A percentile compares a stretch with the other conserved stretches of the same genome.
These are phyloP conservation scores for Suaeda aralocaspica DNA, from an alignment of 148 eudicot species.

Conservation along the genomic window DNA sequence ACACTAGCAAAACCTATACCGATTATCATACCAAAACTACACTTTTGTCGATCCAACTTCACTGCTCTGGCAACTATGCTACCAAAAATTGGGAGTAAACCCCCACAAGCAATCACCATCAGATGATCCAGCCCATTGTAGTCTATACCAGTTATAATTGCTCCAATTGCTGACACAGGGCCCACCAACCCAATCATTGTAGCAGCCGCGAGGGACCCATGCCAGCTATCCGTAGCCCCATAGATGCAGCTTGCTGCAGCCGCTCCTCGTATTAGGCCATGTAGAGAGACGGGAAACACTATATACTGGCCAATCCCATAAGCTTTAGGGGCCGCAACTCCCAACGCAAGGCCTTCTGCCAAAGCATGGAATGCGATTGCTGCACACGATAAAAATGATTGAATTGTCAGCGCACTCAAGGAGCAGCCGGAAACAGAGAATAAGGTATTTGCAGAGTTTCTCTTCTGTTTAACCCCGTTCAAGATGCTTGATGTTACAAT, in stretches of 20 bases:
- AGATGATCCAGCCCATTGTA: conserved; percentile 76
- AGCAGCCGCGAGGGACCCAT: conserved; percentile 72
- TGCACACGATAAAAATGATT: conserved; percentile 64
- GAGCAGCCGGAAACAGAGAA: conserved; percentile 46
- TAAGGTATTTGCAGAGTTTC: conserved; percentile 54
- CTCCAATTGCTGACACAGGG: conserved; percentile 77
- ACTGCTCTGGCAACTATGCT: conserved; percentile 57
- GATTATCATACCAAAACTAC: conserved; percentile 47
- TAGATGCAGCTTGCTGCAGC: conserved; percentile 92
- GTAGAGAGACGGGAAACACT: conserved; percentile 75
- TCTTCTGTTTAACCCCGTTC: conserved; percentile 48
- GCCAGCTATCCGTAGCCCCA: conserved; percentile 92
- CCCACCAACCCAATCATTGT: conserved; percentile 72
- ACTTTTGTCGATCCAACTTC: conserved; percentile 55
- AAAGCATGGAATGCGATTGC: conserved; percentile 80
- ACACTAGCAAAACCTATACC: conserved; percentile 59
- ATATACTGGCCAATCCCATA: conserved; percentile 78
- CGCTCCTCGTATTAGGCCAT: conserved; percentile 82
- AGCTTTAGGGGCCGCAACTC: conserved; percentile 97
- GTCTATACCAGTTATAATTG: conserved; percentile 71
- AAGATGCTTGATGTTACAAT: conserved; percentile 43
- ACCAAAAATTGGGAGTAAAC: conserved; percentile 67
- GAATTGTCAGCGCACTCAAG: conserved; percentile 65
- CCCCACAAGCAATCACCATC: conserved; percentile 91
- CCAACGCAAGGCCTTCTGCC: conserved; percentile 92